These are phyloP conservation scores for Clonostachys byssicola DNA, from an alignment of 2,329 filamentous ascomycete species.

Conservation along the genomic window DNA sequence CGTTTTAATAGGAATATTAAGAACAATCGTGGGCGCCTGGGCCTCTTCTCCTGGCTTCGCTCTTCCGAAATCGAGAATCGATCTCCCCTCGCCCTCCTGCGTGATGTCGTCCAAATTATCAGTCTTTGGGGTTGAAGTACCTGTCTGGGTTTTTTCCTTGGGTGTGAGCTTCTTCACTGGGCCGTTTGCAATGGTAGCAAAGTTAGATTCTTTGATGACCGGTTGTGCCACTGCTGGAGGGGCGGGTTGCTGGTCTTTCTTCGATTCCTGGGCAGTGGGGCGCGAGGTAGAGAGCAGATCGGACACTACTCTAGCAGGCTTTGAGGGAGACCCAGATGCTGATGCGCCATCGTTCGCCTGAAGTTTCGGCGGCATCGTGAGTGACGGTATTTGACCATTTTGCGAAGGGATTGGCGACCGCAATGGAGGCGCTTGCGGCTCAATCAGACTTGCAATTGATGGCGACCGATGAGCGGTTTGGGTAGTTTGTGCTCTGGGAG, in stretches of 20 bases:
- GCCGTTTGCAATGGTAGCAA: constrained; percentile 32
- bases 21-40: constrained; percentile 71
- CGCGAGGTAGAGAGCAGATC: constrained; percentile 25
- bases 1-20: constrained; percentile 71
- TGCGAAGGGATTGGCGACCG: constrained; percentile 20
- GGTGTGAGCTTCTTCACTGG: constrained; percentile 41
- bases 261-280: constrained; percentile 23
- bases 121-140: constrained; percentile 41
- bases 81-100: constrained; percentile 40
- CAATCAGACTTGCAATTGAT: constrained; percentile 86
- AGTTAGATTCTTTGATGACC: constrained; percentile 30
- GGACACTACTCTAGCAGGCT: constrained; percentile 12
- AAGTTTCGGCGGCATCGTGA: constrained; percentile 24
- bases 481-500: constrained; percentile 37
- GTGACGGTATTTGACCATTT: constrained; percentile 14
- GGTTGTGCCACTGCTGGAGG: constrained; percentile 22
- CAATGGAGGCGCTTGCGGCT: constrained; percentile 35
- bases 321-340: constrained; percentile 35
- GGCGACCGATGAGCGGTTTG: constrained; percentile 54
- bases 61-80: constrained; percentile 59
- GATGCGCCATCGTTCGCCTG: constrained; percentile 12
- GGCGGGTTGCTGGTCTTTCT: constrained; percentile 29
- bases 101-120: constrained; percentile 41
- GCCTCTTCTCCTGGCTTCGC: constrained; percentile 54
- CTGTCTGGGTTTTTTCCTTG: constrained; percentile 37